phyloP scores from a whole-genome alignment of 345 rosid species.

The Populus simonii region DNA sequence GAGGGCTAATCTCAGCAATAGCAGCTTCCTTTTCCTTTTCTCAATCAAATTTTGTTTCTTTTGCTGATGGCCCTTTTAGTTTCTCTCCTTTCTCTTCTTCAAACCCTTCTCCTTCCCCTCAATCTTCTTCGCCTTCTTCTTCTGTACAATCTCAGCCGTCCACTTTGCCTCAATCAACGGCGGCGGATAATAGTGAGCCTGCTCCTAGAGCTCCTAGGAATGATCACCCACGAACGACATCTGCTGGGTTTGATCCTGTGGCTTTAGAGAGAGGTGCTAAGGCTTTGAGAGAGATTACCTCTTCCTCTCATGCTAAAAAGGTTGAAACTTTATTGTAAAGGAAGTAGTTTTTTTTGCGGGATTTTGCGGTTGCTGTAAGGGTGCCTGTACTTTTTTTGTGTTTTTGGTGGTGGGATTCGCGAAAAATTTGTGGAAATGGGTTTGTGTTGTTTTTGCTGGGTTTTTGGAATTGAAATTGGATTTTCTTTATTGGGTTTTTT shows the following conservation, averaged over 20 bases:
- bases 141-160: slow-evolving; percentile 36
- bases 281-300: slow-evolving; percentile 61
- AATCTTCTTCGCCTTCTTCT: slow-evolving; percentile 2
- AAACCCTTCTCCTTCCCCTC: slow-evolving; percentile 17
- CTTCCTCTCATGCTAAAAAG: slow-evolving; percentile 74
- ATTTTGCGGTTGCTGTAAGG: not conserved
- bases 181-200: slow-evolving; percentile 34
- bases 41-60: slow-evolving; percentile 20
- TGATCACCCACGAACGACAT: slow-evolving; percentile 69
- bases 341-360: not conserved
- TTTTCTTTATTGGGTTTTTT: not conserved
- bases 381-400: not conserved
- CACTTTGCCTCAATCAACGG: slow-evolving; percentile 18
- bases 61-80: slow-evolving; percentile 65
- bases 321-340: slow-evolving; percentile 24
- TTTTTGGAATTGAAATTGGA: not conserved
- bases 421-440: not conserved
- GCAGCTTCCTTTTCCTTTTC: slow-evolving; percentile 60
- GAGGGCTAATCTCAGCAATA: slow-evolving; percentile 55
- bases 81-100: slow-evolving; percentile 41
- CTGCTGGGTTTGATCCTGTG: slow-evolving; percentile 90
- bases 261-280: slow-evolving; percentile 85
- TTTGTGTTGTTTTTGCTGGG: not conserved
- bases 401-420: not conserved
- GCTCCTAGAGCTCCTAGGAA: slow-evolving; percentile 51